Conservation (phyloP, 2,329 filamentous ascomycete genomes). For the Emmonsiellopsis sp. region DNA sequence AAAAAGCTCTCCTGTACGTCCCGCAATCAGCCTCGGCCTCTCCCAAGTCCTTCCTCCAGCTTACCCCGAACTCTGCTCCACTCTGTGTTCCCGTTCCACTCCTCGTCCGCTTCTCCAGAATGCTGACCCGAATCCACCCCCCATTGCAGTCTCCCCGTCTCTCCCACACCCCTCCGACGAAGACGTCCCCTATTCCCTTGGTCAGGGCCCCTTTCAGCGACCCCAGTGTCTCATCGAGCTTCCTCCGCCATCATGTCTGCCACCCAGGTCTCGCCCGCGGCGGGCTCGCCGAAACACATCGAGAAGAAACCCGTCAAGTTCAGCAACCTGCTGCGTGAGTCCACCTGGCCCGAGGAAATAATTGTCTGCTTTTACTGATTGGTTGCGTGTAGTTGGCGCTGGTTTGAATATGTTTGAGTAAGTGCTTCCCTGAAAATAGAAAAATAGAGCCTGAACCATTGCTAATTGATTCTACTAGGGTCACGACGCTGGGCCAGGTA, state of each 20-base stretch:
- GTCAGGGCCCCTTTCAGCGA: conserved; percentile 76
- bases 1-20: no score
- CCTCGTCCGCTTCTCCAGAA: background rate
- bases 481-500: conserved; percentile 60
- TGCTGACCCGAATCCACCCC: background rate
- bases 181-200: conserved; percentile 58
- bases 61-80: no score
- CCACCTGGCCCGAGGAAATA: background rate
- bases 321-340: conserved; percentile 80
- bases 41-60: no score
- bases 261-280: conserved; percentile 14
- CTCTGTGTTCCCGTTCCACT: no score
- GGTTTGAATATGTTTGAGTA: conserved; percentile 93
- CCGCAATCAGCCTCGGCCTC: no score
- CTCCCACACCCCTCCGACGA: background rate
- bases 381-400: conserved; percentile 55
- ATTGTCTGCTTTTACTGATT: conserved; percentile 12
- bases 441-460: background rate
- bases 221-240: conserved; percentile 46
- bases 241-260: conserved; percentile 18
- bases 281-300: conserved; percentile 44
- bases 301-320: conserved; percentile 99
- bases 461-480: conserved; percentile 30
- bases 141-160: background rate
- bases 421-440: conserved; percentile 21